phyloP scores from a whole-genome alignment of 2,329 filamentous ascomycete species.

The Zymoseptoria ardabiliae region DNA sequence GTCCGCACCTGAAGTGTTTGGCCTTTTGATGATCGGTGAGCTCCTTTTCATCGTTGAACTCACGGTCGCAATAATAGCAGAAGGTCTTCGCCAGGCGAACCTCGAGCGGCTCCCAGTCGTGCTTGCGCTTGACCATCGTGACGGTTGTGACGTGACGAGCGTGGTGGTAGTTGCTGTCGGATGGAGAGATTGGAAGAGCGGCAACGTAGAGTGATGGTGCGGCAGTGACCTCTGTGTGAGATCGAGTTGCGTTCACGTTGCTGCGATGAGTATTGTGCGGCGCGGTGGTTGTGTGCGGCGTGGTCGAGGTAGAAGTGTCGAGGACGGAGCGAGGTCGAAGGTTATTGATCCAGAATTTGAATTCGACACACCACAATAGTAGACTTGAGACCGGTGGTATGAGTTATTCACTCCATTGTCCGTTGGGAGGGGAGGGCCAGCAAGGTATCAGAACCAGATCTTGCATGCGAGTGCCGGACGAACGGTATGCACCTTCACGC shows the following conservation, averaged over 20 bases:
- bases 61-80: constrained; percentile 99
- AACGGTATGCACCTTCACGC: too few species aligned
- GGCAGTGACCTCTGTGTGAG: not conserved
- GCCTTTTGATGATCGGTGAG: constrained; percentile 96
- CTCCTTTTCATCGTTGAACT: constrained; percentile 95
- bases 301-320: not conserved
- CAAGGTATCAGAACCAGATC: too few species aligned
- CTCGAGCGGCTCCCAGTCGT: constrained; percentile 76
- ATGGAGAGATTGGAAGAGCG: not conserved
- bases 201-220: not conserved
- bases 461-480: too few species aligned
- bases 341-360: not conserved
- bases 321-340: not conserved
- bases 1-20: constrained; percentile 92
- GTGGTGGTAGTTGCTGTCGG: not conserved
- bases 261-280: not conserved
- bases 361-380: too few species aligned
- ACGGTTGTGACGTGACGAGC: not conserved
- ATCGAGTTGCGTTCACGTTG: not conserved
- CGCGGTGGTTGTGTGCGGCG: not conserved
- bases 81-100: constrained; percentile 81
- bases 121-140: constrained; percentile 46
- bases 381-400: not conserved
- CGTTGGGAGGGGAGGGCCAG: too few species aligned
- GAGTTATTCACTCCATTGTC: too few species aligned